These are phyloP conservation scores for Osmanthus fragrans DNA, from an alignment of 257 asterid genomes.

Conservation along the genomic window DNA sequence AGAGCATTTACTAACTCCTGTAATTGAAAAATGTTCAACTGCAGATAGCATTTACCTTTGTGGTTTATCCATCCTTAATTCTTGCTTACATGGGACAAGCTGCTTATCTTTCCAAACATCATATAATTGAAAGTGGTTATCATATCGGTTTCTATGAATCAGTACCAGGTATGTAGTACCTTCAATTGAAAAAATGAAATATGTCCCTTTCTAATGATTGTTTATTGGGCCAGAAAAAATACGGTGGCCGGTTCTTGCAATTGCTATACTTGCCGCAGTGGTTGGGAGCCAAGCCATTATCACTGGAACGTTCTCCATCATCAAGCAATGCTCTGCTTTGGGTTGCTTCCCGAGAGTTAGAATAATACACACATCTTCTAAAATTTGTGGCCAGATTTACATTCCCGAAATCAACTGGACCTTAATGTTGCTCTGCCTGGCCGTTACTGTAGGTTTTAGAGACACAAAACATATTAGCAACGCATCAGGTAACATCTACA, in stretches of 20 bases:
- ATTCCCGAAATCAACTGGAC: conserved; percentile 97
- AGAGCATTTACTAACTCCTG: neutral
- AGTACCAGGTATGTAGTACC: conserved; percentile 67
- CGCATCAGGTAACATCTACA: conserved; percentile 68
- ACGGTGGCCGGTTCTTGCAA: conserved; percentile 90
- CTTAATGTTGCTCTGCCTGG: conserved; percentile 82
- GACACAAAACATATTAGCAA: conserved; percentile 95
- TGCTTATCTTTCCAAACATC: conserved; percentile 94
- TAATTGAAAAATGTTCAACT: conserved; percentile 19
- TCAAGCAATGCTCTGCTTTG: conserved; percentile 91
- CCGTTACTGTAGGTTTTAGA: conserved; percentile 85
- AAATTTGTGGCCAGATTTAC: conserved; percentile 89
- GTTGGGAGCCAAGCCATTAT: conserved; percentile 98
- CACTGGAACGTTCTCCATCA: conserved; percentile 90
- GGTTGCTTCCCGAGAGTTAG: conserved; percentile 91
- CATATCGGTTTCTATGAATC: conserved; percentile 88
- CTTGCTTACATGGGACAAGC: conserved; percentile 99
- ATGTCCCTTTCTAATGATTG: neutral
- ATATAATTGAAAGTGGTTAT: conserved; percentile 63
- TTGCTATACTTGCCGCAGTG: conserved; percentile 97
- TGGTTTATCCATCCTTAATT: conserved; percentile 88
- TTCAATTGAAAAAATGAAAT: conserved; percentile 1
- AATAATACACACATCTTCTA: conserved; percentile 86
- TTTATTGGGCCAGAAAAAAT: conserved; percentile 52
- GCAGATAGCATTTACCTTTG: conserved; percentile 87